These are phyloP conservation scores for Physcomitrellopsis africana DNA, from an alignment of 225 moss, liverwort and hornwort genomes.

Conservation along the genomic window DNA sequence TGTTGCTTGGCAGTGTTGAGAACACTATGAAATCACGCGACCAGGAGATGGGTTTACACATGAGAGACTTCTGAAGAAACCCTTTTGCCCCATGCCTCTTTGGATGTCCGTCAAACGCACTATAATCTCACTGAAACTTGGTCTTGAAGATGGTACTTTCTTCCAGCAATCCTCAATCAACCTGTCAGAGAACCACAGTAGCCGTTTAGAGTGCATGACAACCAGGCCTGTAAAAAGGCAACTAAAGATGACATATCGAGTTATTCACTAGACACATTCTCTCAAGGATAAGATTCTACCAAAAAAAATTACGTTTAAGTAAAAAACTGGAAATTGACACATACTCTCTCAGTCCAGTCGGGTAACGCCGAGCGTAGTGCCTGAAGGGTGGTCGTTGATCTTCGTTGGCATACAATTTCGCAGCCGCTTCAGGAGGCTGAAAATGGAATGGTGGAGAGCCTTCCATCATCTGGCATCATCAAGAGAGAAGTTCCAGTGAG, in stretches of 20 bases:
- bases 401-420: constrained; percentile 34
- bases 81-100: constrained; percentile 22
- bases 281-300: too few species aligned
- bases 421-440: constrained; percentile 49
- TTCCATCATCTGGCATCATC: constrained; percentile 61
- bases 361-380: constrained; percentile 58
- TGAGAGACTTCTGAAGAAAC: constrained; percentile 26
- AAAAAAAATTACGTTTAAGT: not conserved
- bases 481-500: not conserved
- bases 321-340: not conserved
- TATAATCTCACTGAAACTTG: constrained; percentile 52
- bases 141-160: constrained; percentile 46
- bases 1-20: constrained; percentile 14
- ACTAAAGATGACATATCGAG: not conserved
- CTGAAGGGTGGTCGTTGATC: constrained; percentile 61
- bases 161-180: constrained; percentile 71
- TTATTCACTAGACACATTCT: too few species aligned
- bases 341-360: constrained; percentile 61
- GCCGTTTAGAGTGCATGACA: not conserved
- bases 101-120: constrained; percentile 47
- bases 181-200: constrained; percentile 29
- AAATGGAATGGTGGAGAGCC: constrained; percentile 58
- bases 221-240: not conserved
- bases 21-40: constrained; percentile 12
- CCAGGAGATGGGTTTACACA: constrained; percentile 28